A percentile compares a stretch with the other conserved stretches of the same genome.
phyloP scores from a whole-genome alignment of 176 grass and related monocot genomes.

The maize (Zea mays) region Zm-B73-REFERENCE-NAM-5.0 NC_050097.1:236622501-236623000 shows the following conservation, averaged over 20 bases:
- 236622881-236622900: conserved; percentile 74
- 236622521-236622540: too few relatives aligned
- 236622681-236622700: conserved; percentile 9
- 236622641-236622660: neutral
- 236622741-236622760: neutral
- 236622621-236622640: neutral
- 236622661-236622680: neutral
- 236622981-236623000: conserved; percentile 69
- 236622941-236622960: conserved; percentile 48
- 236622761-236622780: neutral
- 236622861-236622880: conserved; percentile 62
- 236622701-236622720: conserved; percentile 2
- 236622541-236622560: too few relatives aligned
- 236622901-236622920: conserved; percentile 69
- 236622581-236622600: neutral
- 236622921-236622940: conserved; percentile 49
- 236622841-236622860: conserved; percentile 70
- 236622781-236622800: conserved; percentile 41
- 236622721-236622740: neutral
- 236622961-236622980: conserved; percentile 60
- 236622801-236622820: conserved; percentile 67
- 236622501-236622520: too few relatives aligned
- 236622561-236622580: too few relatives aligned
- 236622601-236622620: neutral
- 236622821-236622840: conserved; percentile 59